These are phyloP conservation scores for Backusella luteola DNA, from an alignment of 192 early-diverging fungal genomes.

Conservation along the genomic window DNA sequence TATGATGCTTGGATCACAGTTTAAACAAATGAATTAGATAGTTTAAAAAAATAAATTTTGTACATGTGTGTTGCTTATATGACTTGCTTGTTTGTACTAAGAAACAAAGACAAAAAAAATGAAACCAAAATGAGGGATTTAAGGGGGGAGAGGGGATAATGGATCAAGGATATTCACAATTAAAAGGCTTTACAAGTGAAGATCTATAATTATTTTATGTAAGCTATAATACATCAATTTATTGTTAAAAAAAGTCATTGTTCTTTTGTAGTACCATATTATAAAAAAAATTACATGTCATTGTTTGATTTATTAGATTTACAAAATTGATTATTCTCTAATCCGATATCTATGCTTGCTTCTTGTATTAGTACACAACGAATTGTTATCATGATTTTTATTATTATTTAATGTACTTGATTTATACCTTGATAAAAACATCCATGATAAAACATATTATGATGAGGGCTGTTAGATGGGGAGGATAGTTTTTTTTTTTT, in stretches of 20 bases:
- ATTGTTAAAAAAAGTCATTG: background rate
- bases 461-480: background rate
- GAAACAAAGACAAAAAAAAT: background rate
- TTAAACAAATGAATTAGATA: background rate
- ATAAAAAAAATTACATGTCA: background rate
- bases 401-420: too few relatives aligned
- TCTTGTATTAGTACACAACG: too few relatives aligned
- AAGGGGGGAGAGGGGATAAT: background rate
- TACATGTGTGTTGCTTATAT: background rate
- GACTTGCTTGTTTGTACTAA: background rate
- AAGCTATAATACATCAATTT: background rate
- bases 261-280: background rate
- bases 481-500: background rate
- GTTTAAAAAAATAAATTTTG: background rate
- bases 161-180: background rate
- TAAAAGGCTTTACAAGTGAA: background rate
- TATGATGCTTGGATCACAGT: background rate
- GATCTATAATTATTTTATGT: background rate
- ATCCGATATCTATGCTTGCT: too few relatives aligned
- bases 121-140: background rate
- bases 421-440: background rate
- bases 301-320: background rate
- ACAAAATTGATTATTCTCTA: background rate
- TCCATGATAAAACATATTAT: background rate
- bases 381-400: too few relatives aligned